Evolutionary conservation across 1,284 basidiomycete genomes (phyloP).

Genomic region (Xerocomus nothofagi): DNA sequence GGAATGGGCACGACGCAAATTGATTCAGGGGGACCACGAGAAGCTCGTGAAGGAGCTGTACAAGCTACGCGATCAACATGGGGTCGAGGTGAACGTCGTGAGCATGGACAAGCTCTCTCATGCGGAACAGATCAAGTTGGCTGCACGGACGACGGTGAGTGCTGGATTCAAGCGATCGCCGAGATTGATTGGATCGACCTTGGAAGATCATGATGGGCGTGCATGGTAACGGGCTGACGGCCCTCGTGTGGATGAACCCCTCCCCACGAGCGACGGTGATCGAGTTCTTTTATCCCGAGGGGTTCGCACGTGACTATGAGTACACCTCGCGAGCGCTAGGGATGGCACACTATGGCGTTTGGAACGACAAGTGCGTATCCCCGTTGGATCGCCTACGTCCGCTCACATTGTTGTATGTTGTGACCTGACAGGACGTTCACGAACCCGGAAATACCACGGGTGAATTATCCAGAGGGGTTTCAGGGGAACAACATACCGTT

Average conservation of each 20-base stretch:
- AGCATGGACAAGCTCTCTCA: constrained; percentile 78
- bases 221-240: constrained; percentile 84
- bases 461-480: constrained; percentile 54
- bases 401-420: not conserved
- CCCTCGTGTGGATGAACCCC: constrained; percentile 84
- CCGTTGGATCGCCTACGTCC: not conserved
- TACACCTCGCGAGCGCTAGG: constrained; percentile 77
- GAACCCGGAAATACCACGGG: constrained; percentile 44
- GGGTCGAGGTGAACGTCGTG: constrained; percentile 84
- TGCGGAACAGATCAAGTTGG: constrained; percentile 74
- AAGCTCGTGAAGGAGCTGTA: constrained; percentile 61
- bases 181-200: not conserved
- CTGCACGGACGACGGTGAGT: constrained; percentile 78
- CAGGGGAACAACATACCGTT: constrained; percentile 56
- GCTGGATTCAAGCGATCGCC: not conserved
- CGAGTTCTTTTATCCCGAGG: constrained; percentile 85
- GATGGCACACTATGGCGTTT: constrained; percentile 85
- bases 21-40: constrained; percentile 66
- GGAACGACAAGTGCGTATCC: constrained; percentile 54
- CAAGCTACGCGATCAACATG: constrained; percentile 66
- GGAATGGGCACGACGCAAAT: constrained; percentile 78
- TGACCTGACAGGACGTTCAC: constrained; percentile 47
- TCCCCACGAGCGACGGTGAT: constrained; percentile 75
- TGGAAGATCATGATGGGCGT: constrained; percentile 82
- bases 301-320: constrained; percentile 87